phyloP scores from a whole-genome alignment of 208 protist genomes.

The Leishmania lainsoni region DNA sequence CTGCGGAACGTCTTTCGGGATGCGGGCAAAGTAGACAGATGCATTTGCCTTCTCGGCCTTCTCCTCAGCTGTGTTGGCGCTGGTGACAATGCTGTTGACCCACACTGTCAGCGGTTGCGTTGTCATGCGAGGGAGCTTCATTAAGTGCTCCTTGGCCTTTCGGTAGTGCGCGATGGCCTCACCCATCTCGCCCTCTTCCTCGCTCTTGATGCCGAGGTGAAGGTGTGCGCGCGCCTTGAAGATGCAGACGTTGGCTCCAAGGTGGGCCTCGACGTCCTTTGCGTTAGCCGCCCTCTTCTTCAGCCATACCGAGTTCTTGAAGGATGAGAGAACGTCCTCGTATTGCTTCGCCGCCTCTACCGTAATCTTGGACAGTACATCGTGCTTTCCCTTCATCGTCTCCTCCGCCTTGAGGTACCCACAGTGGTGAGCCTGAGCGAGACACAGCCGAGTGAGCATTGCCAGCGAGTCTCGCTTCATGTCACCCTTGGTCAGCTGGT shows the following conservation, averaged over 20 bases:
- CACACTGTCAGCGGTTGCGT: conserved; percentile 45
- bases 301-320: conserved; percentile 58
- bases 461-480: conserved; percentile 60
- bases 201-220: conserved; percentile 58
- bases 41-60: conserved; percentile 73
- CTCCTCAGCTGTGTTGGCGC: conserved; percentile 58
- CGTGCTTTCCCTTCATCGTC: conserved; percentile 68
- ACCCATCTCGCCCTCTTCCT: conserved; percentile 58
- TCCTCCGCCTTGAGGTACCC: conserved; percentile 81
- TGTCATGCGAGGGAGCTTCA: conserved; percentile 55
- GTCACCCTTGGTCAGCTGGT: conserved; percentile 65
- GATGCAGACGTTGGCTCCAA: conserved; percentile 44
- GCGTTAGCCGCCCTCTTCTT: conserved; percentile 30
- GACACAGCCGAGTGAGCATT: conserved; percentile 54
- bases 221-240: conserved; percentile 73
- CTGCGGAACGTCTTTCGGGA: conserved; percentile 68
- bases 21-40: conserved; percentile 76
- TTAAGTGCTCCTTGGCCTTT: conserved; percentile 57
- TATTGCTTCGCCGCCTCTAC: conserved; percentile 71
- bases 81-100: conserved; percentile 70
- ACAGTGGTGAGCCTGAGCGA: conserved; percentile 79
- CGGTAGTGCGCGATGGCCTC: conserved; percentile 74
- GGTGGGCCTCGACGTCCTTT: conserved; percentile 57
- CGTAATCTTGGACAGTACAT: conserved; percentile 79
- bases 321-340: conserved; percentile 53